Conservation (phyloP, 179 eudicot species). For the Dionaea muscipula region DNA sequence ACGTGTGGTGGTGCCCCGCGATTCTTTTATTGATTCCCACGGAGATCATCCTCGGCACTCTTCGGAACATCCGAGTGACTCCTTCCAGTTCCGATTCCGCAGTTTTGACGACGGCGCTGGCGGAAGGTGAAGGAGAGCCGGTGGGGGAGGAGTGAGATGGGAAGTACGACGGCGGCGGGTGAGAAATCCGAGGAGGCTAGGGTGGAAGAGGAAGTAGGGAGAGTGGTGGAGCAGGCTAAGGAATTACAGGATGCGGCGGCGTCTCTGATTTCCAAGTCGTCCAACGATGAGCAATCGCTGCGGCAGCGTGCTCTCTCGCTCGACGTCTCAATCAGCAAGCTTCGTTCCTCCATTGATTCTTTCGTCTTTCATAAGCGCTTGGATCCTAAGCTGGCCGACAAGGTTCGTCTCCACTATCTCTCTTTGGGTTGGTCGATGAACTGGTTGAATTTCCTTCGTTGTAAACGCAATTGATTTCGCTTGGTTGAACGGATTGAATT, state of each 20-base stretch:
- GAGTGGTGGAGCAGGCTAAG: slow-evolving; percentile 26
- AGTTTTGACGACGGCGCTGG: not conserved
- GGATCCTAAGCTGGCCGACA: slow-evolving; percentile 34
- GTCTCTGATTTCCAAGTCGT: slow-evolving; percentile 18
- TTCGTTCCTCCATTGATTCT: slow-evolving; percentile 24
- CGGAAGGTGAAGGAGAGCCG: not conserved
- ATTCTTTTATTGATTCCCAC: no score
- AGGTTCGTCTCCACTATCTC: slow-evolving; percentile 15
- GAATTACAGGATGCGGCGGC: slow-evolving; percentile 35
- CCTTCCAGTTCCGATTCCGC: no score
- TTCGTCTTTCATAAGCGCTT: slow-evolving; percentile 11
- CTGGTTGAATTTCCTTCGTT: no score
- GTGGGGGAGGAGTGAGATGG: slow-evolving; percentile 2
- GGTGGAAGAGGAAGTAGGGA: slow-evolving; percentile 24
- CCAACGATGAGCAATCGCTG: slow-evolving; percentile 27
- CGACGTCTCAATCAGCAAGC: slow-evolving; percentile 20
- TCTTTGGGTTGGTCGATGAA: no score
- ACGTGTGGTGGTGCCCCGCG: no score
- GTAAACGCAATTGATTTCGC: not conserved
- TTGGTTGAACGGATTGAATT: not conserved
- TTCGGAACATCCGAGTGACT: no score
- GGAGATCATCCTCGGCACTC: no score
- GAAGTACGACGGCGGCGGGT: not conserved
- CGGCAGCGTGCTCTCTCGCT: slow-evolving; percentile 32
- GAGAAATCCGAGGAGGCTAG: slow-evolving; percentile 2